These are phyloP conservation scores for Suhomyces sp. DNA, from an alignment of 805 yeast species.

Conservation along the genomic window DNA sequence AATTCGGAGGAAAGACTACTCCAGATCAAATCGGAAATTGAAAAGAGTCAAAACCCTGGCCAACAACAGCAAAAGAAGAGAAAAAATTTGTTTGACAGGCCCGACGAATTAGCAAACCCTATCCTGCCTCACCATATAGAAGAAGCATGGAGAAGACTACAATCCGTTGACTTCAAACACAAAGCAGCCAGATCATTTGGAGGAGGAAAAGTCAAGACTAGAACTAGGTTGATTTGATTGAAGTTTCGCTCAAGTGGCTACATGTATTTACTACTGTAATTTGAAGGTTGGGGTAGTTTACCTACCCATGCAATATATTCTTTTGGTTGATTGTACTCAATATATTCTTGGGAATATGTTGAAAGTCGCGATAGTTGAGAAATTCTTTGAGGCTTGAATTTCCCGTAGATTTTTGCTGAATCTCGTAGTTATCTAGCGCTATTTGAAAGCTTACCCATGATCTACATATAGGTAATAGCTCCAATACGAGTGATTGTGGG, in stretches of 20 bases:
- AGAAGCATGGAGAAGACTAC: conserved; percentile 86
- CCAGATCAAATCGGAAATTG: conserved; percentile 19
- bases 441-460: conserved; percentile 35
- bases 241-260: conserved; percentile 3
- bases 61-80: conserved; percentile 34
- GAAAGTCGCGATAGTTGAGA: conserved; percentile 37
- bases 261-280: not conserved
- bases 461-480: conserved; percentile 31
- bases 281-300: not conserved
- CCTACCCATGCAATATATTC: not conserved
- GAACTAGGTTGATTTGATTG: conserved; percentile 54
- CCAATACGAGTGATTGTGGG: conserved; percentile 24
- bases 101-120: conserved; percentile 79
- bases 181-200: conserved; percentile 67
- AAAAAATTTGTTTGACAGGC: conserved; percentile 77
- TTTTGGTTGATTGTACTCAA: conserved; percentile 11
- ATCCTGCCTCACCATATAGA: conserved; percentile 75
- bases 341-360: conserved; percentile 15
- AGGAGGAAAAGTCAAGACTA: conserved; percentile 59
- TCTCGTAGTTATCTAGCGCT: conserved; percentile 22
- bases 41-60: conserved; percentile 25
- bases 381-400: conserved; percentile 23
- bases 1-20: conserved; percentile 57
- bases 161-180: conserved; percentile 52
- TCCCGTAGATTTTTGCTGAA: conserved; percentile 10